Conservation (phyloP, 805 yeast species). For the Myxozyma melibiosi region DNA sequence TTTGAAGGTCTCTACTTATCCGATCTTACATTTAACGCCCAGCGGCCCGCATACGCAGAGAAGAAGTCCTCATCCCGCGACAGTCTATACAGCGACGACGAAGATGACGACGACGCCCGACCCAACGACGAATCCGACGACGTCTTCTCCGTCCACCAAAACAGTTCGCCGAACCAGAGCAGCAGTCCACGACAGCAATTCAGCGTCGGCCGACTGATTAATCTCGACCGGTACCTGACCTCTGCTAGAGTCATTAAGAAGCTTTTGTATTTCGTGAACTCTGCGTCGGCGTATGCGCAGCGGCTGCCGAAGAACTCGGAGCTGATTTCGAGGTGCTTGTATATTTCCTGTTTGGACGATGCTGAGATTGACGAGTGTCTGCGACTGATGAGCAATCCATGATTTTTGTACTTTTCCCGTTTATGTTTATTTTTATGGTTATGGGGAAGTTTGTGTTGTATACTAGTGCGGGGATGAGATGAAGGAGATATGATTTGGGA, state of each 20-base stretch:
- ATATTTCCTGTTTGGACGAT: conserved; percentile 70
- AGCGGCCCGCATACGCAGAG: conserved; percentile 54
- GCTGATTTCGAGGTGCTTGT: conserved; percentile 78
- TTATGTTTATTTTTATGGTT: not conserved
- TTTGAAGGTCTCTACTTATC: conserved; percentile 64
- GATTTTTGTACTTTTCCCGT: not conserved
- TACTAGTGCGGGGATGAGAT: too few species aligned
- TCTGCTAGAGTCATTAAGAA: conserved; percentile 77
- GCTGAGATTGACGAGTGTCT: conserved; percentile 51
- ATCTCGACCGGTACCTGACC: conserved; percentile 75
- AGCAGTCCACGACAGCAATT: not conserved
- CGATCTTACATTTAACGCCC: conserved; percentile 76
- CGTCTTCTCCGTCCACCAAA: not conserved
- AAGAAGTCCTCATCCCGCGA: conserved; percentile 25
- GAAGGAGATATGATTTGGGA: too few species aligned
- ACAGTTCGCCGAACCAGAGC: not conserved
- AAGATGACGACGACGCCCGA: conserved; percentile 33
- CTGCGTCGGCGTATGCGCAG: conserved; percentile 66
- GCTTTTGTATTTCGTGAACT: conserved; percentile 77
- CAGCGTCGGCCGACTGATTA: conserved; percentile 49
- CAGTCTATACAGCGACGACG: conserved; percentile 34
- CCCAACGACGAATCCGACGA: conserved; percentile 10
- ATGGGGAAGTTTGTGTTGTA: not conserved
- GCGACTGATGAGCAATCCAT: conserved; percentile 45
- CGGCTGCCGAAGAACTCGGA: conserved; percentile 58